Conservation (phyloP, 2,329 filamentous ascomycete species). For the Fusarium phyllophilum region DNA sequence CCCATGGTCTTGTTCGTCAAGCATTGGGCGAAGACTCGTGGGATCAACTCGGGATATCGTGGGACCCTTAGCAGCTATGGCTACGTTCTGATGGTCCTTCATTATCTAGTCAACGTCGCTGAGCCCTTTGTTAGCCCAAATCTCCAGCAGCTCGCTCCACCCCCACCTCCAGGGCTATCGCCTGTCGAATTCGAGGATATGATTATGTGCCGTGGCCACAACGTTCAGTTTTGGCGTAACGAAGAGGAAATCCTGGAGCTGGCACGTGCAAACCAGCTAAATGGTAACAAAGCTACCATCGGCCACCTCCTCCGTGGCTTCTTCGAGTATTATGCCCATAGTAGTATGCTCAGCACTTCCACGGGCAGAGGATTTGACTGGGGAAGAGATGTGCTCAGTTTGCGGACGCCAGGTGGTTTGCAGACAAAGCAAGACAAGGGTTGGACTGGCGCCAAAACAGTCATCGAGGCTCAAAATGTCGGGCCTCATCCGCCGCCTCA, state of each 20-base stretch:
- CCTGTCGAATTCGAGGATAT: constrained; percentile 37
- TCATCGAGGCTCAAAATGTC: constrained; percentile 61
- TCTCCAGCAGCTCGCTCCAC: constrained; percentile 70
- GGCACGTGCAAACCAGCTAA: constrained; percentile 68
- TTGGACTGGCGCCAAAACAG: constrained; percentile 85
- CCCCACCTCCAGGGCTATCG: constrained; percentile 49
- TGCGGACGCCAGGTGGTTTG: constrained; percentile 77
- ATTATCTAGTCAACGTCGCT: constrained; percentile 87
- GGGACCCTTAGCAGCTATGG: constrained; percentile 91
- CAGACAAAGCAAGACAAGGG: constrained; percentile 80
- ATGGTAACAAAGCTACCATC: constrained; percentile 74
- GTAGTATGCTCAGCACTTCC: constrained; percentile 62
- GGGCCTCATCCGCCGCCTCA: constrained; percentile 30
- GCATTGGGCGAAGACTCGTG: constrained; percentile 86
- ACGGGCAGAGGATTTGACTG: constrained; percentile 75
- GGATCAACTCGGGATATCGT: constrained; percentile 87
- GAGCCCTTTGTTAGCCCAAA: constrained; percentile 87
- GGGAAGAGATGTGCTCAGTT: constrained; percentile 81
- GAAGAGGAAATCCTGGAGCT: constrained; percentile 74
- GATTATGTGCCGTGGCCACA: constrained; percentile 67
- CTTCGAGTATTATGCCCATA: constrained; percentile 85
- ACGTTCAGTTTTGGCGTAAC: constrained; percentile 82
- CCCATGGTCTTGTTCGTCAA: constrained; percentile 88
- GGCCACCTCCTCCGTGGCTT: constrained; percentile 82
- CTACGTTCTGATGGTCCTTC: constrained; percentile 90